Percentiles rank a stretch among this genome's conserved stretches.
These are phyloP conservation scores for Leptoxyphium fumago DNA, from an alignment of 2,329 filamentous ascomycete species.

Conservation along the genomic window DNA sequence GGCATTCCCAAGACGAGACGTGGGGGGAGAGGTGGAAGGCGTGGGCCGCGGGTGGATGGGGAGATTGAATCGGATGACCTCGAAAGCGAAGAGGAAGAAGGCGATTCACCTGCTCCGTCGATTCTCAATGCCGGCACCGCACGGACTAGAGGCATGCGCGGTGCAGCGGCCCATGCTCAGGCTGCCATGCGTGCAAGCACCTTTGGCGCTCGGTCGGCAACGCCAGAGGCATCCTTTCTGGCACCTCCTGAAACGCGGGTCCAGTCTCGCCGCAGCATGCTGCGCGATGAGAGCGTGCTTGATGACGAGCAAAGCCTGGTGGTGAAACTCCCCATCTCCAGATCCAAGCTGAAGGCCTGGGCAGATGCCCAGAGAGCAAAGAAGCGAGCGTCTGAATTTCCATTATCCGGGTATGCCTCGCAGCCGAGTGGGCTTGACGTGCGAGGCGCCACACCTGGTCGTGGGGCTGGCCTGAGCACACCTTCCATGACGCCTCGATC, in stretches of 20 bases:
- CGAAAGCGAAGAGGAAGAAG: slow-evolving; percentile 75
- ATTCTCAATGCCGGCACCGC: slow-evolving; percentile 49
- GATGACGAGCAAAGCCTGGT: slow-evolving; percentile 52
- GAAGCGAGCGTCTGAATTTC: slow-evolving; percentile 18
- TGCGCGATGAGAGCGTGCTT: slow-evolving; percentile 65
- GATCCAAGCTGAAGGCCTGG: slow-evolving; percentile 55
- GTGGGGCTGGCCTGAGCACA: slow-evolving; percentile 4
- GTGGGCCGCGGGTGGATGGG: slow-evolving; percentile 33
- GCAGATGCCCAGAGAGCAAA: slow-evolving; percentile 27
- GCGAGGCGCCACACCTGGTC: background rate
- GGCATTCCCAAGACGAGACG: slow-evolving; percentile 59
- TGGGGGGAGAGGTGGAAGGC: slow-evolving; percentile 25
- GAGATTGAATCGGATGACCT: slow-evolving; percentile 76
- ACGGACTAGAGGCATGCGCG: slow-evolving; percentile 75
- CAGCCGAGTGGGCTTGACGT: slow-evolving; percentile 7
- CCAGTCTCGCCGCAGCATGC: slow-evolving; percentile 43
- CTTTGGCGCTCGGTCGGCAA: slow-evolving; percentile 57
- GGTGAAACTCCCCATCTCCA: slow-evolving; percentile 60
- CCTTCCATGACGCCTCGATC: slow-evolving; percentile 14
- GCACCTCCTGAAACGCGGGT: slow-evolving; percentile 54
- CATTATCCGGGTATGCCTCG: slow-evolving; percentile 20
- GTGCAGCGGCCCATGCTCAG: slow-evolving; percentile 72
- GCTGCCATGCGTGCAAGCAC: slow-evolving; percentile 64
- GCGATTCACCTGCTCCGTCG: slow-evolving; percentile 50
- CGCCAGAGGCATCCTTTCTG: slow-evolving; percentile 54